Percentiles rank a stretch among this genome's conserved stretches.
Evolutionary conservation across 2,329 filamentous ascomycete species (phyloP).

Genomic region (Apiospora aurea): DNA sequence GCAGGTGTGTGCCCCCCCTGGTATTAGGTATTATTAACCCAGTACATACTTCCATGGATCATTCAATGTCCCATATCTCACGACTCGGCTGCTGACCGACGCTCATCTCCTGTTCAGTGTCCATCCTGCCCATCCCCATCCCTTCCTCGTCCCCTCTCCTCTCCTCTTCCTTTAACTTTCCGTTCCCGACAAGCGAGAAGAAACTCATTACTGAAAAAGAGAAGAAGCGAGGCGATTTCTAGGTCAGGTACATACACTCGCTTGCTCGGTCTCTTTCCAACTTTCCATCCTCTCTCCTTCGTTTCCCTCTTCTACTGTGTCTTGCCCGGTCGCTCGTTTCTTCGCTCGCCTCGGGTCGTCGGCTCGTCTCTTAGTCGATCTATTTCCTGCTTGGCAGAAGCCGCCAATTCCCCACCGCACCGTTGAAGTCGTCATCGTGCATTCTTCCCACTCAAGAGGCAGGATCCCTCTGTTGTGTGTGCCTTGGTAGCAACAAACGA

Average conservation of each 20-base stretch:
- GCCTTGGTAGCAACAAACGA: not conserved
- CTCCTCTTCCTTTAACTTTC: not conserved
- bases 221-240: not conserved
- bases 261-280: not conserved
- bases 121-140: not conserved
- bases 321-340: slow-evolving; percentile 9
- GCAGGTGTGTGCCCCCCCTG: not conserved
- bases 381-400: slow-evolving; percentile 4
- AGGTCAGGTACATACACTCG: slow-evolving; percentile 9
- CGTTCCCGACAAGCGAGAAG: not conserved
- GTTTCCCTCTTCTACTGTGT: not conserved
- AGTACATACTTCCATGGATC: not conserved
- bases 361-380: not conserved
- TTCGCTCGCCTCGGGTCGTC: slow-evolving; percentile 3
- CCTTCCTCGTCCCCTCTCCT: not conserved
- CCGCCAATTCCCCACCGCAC: slow-evolving; percentile 16
- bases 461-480: slow-evolving; percentile 11
- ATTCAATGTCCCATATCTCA: slow-evolving; percentile 5
- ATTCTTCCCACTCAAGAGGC: not conserved
- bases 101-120: slow-evolving; percentile 15
- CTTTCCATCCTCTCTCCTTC: not conserved
- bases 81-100: not conserved
- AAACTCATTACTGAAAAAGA: not conserved
- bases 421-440: slow-evolving; percentile 10
- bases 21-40: not conserved